A percentile compares a stretch with the other conserved stretches of the same genome.
phyloP scores from a whole-genome alignment of 192 early-diverging fungal species.

The Physocladia obscura region DNA sequence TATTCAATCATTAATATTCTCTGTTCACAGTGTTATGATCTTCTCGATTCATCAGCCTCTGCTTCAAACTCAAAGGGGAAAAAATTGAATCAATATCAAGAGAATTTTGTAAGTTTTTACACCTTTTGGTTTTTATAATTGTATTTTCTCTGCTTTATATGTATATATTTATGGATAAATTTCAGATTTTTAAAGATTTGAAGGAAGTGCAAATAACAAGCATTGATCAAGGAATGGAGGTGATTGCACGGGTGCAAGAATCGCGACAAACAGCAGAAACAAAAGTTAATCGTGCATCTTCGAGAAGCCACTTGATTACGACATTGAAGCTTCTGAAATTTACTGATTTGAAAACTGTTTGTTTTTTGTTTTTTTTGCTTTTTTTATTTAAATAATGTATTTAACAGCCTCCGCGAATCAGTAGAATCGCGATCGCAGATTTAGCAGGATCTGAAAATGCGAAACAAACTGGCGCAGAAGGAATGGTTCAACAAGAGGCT shows the following conservation, averaged over 20 bases:
- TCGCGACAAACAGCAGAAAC: constrained; percentile 17
- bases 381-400: background rate
- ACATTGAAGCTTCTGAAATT: constrained; percentile 10
- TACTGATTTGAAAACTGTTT: background rate
- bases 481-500: background rate
- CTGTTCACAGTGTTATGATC: constrained; percentile 11
- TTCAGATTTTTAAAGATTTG: constrained; percentile 8
- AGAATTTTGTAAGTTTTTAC: no score
- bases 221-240: background rate
- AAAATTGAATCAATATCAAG: background rate
- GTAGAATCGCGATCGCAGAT: constrained; percentile 21
- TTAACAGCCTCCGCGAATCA: constrained; percentile 1
- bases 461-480: constrained; percentile 15
- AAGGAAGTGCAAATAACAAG: background rate
- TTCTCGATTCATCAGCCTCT: background rate
- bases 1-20: no score
- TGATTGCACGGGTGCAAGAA: background rate
- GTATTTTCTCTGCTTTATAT: background rate
- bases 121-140: background rate
- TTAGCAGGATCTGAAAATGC: constrained; percentile 24
- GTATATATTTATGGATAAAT: background rate
- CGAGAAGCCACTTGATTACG: constrained; percentile 21
- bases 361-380: background rate
- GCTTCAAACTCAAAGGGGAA: background rate
- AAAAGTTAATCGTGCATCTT: constrained; percentile 16